Evolutionary conservation across 805 yeast genomes (phyloP).

Genomic region (Blastobotrys muscicola): DNA sequence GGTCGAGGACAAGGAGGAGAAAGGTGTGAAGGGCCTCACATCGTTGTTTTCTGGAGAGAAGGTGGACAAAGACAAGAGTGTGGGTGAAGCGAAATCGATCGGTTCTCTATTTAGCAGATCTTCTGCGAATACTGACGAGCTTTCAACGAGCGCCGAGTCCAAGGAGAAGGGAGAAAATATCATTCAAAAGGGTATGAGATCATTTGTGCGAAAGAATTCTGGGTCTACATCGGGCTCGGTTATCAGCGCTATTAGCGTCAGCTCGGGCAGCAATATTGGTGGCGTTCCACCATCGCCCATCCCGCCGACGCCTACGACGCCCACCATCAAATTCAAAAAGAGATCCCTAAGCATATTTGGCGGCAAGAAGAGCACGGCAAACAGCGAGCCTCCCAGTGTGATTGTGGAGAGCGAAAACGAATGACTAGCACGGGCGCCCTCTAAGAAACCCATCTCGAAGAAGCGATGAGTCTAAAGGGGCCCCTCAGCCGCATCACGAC

Average conservation of each 20-base stretch:
- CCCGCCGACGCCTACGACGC: no score
- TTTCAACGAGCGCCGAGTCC: slow-evolving; percentile 7
- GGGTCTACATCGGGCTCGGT: slow-evolving; percentile 6
- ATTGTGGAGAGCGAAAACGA: slow-evolving; percentile 9
- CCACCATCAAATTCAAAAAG: slow-evolving; percentile 13
- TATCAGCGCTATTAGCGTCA: neutral
- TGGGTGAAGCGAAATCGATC: slow-evolving; percentile 10
- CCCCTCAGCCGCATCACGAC: no score
- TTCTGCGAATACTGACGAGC: slow-evolving; percentile 7
- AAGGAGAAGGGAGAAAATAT: slow-evolving; percentile 9
- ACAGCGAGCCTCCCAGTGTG: slow-evolving; percentile 11
- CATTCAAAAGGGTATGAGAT: slow-evolving; percentile 19
- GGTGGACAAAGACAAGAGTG: no score
- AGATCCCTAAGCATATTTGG: slow-evolving; percentile 18
- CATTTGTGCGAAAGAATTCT: slow-evolving; percentile 12
- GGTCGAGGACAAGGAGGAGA: neutral
- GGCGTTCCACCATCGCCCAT: no score
- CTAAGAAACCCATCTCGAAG: neutral
- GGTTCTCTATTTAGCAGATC: slow-evolving; percentile 18
- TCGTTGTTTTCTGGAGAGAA: neutral
- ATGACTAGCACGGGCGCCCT: neutral
- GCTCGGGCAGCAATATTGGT: neutral
- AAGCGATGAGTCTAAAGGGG: no score
- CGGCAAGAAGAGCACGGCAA: slow-evolving; percentile 10
- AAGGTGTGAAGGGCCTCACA: neutral